These are phyloP conservation scores for Solanum pinnatisectum DNA, from an alignment of 257 asterid species.

Conservation along the genomic window DNA sequence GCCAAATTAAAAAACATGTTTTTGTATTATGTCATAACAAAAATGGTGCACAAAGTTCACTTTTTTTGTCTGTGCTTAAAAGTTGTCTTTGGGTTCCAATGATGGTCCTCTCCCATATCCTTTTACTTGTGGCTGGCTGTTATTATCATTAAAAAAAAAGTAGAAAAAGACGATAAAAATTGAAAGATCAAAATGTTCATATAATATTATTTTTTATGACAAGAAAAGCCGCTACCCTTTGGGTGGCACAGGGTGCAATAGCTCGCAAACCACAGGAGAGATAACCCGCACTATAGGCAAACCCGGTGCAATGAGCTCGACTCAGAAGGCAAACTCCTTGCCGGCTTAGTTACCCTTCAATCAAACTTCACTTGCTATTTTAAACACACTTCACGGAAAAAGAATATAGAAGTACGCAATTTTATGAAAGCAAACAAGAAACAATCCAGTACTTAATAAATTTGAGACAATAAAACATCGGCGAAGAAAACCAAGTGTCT, in stretches of 20 bases:
- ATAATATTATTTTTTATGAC: no score
- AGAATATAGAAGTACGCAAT: background rate
- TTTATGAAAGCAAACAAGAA: background rate
- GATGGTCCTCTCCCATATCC: background rate
- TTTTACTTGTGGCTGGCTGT: no score
- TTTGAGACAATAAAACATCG: background rate
- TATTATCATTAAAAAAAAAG: no score
- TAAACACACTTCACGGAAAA: background rate
- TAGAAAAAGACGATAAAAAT: no score
- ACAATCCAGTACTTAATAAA: background rate
- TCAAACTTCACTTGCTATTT: background rate
- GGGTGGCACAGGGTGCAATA: background rate
- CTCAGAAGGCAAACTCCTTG: background rate
- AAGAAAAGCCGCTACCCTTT: background rate
- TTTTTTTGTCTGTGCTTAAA: background rate
- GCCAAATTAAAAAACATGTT: no score
- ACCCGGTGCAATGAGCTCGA: background rate
- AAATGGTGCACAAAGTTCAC: background rate
- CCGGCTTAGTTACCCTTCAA: background rate
- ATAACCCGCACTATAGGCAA: no score
- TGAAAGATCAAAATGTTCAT: no score
- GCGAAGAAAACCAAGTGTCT: background rate
- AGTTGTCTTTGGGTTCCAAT: background rate
- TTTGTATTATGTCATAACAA: no score
- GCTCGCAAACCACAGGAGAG: no score